Base-by-base conservation (phyloP, 2,329 filamentous ascomycete species). In the Botrytis elliptica region DNA sequence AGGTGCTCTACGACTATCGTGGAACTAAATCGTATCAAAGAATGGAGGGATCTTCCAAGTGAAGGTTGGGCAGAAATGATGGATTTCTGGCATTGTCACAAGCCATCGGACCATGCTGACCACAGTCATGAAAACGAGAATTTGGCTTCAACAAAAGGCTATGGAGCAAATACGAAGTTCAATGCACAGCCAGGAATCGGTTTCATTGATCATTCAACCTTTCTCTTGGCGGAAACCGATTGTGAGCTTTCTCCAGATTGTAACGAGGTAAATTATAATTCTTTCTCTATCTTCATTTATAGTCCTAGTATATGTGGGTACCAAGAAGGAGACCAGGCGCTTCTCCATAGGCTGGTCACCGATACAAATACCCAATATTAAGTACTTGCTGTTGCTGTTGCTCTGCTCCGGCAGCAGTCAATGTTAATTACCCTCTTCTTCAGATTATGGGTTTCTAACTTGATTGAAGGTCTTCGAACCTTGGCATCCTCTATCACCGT, bases 1-100 rank as follows among this genome's bases (percentile, higher is more conserved):
- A 80, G 25, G 79, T 92, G 78, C 72, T 77, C 42, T 86, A 86
- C 78, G 82, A 85, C 74, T 71, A 77, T 76, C 86, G 85, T 81
- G 69, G 76, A 63, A 74, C 80, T 25, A 4, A 83, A 81, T 12
- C 77, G 70, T 5, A 84, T 89, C 12, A 83, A 82, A 57, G 82
- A 84, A 55, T 99, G 96, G 95, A 97, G 95, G 83, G 94, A 99
- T 80, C 85, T 99, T 29, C 96, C 96, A 0, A 97, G 94, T 80
- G 94, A 97, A 79, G 95, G 97, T 80, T 99, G 96, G 96, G 97
- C 96, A 0, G 96, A 99, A 84, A 97, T 99, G 95, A 99, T 99
- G 96, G 97, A 99, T 82, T 97, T 99, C 78, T 99, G 96, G 96
- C 97, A 99, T 83, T 99, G 96, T 80, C 96, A 99, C 82, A 98